Evolutionary conservation across 768 basidiomycete genomes (phyloP), one percentile per base, ranked within the genome.

Genomic region (Tubosaeta brunneosetosa): DNA sequence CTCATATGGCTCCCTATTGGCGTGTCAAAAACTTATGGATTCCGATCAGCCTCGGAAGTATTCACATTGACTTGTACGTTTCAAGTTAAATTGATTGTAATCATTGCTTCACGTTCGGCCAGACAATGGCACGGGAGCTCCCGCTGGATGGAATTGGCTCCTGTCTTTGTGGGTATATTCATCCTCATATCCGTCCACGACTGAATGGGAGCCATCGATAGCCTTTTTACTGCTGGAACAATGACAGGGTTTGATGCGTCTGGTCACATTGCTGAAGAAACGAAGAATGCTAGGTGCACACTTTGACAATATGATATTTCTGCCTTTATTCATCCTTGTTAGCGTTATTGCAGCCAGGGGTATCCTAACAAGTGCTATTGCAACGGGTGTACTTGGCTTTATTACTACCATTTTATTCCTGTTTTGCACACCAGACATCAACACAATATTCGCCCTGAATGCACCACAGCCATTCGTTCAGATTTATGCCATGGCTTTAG

Each of bases 401-500:
- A 73, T 78, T 43, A 86, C 88, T 27, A 80, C 83, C 5, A 87
- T 92, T 48, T 74, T 92, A 14, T 91, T 91, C 73, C 71, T 94
- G 32, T 93, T 91, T 67, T 92, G 89, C 69, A 85, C 83, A 3
- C 91, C 91, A 3, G 84, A 88, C 62, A 74, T 91, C 54, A 79
- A 90, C 59, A 78, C 80, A 0, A 70, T 94, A 27, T 93, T 92
- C 65, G 70, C 84, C 4, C 74, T 94, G 17, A 71, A 81, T 27
- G 90, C 92, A 0, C 93, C 93, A 0, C 92, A 97, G 63, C 93
- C 94, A 0, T 97, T 94, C 58, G 92, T 94, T 12, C 87, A 85
- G 59, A 76, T 97, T 12, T 95, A 94, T 65, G 85, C 85, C 1
- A 70, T 91, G 49, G 91, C 94, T 1, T 70, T 95, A 4, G 93